Evolutionary conservation across 78 protist genomes (phyloP), one percentile per base, ranked within the genome.

Genomic region (Dictyostelium discoideum): DNA sequence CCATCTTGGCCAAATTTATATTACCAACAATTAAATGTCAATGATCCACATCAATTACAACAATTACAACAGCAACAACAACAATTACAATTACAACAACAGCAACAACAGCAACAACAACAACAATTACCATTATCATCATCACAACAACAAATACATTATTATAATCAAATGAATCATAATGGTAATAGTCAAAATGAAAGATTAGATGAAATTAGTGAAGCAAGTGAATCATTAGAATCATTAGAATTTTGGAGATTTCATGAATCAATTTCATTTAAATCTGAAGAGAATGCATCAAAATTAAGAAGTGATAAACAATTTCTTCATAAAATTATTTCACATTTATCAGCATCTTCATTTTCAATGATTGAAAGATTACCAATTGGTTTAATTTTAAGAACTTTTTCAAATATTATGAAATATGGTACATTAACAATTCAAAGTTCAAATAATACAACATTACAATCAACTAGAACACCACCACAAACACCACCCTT

Each of bases 401-500:
- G 42, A 63, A 84, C 77, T 57, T 84, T 84, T 84, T 84, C 87
- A 63, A 84, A 84, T 22, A 16, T 84, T 32, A 50, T 84, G 73
- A 54, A 32, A 69, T 39, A 82, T 50, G 86, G 65, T 29, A 82
- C 44, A 20, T 39, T 16, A 5, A 50, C 18, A 76, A 16, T n/a
- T 20, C 85, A 18, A 79, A 37, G 20, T 46, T n/a, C n/a, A 13
- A 76, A 76, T 74, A 37, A 37, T 76, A 39, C 32, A 3, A 26
- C 77, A 69, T 69, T 69, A n/a, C 74, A 65, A 11, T 69, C 77
- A 69, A 69, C 77, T 18, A 74, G 69, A 63, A 32, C 87, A 29
- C 87, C 87, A 60, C 87, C 87, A 26, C 54, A 72, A 60, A 81
- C 86, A 40, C 84, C 84, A 44, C 84, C 84, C 0, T 16, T 78